These are phyloP conservation scores for Talaromyces sp. DNA, from an alignment of 2,329 filamentous ascomycete species.

Conservation along the genomic window DNA sequence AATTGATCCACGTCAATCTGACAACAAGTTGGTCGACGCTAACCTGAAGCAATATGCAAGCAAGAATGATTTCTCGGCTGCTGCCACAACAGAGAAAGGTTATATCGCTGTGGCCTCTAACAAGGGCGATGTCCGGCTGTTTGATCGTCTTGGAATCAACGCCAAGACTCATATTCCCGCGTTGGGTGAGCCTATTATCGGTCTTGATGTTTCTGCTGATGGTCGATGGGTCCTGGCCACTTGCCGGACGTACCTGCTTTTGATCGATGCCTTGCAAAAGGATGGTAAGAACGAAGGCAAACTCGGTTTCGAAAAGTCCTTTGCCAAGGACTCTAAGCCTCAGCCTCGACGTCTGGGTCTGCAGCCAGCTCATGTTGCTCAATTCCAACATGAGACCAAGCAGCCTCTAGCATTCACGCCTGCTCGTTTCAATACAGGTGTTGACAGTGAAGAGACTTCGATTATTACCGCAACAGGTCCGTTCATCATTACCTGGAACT, in stretches of 20 bases:
- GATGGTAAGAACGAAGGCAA: constrained; percentile 95
- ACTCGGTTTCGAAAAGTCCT: constrained; percentile 92
- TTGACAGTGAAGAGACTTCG: constrained; percentile 75
- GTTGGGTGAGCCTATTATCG: constrained; percentile 88
- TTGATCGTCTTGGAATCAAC: constrained; percentile 92
- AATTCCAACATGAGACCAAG: constrained; percentile 95
- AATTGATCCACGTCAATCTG: constrained; percentile 82
- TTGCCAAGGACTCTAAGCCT: constrained; percentile 87
- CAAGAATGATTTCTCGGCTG: constrained; percentile 94
- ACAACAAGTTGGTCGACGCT: constrained; percentile 86
- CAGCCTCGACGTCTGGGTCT: constrained; percentile 85
- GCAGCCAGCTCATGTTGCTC: constrained; percentile 86
- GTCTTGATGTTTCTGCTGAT: constrained; percentile 90
- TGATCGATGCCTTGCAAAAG: constrained; percentile 87
- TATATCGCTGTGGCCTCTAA: constrained; percentile 96
- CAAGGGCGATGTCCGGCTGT: constrained; percentile 95
- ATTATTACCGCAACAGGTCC: constrained; percentile 96
- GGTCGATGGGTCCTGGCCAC: constrained; percentile 94
- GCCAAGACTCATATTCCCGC: constrained; percentile 97
- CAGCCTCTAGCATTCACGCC: constrained; percentile 80
- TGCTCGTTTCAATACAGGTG: constrained; percentile 88
- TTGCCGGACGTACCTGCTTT: constrained; percentile 86
- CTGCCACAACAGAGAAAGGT: constrained; percentile 92
- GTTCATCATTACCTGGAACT: constrained; percentile 92
- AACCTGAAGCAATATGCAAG: constrained; percentile 93